A percentile compares a stretch with the other conserved stretches of the same genome.
phyloP scores from a whole-genome alignment of 176 grass and related monocot species.

The Oryza meyeriana region DNA sequence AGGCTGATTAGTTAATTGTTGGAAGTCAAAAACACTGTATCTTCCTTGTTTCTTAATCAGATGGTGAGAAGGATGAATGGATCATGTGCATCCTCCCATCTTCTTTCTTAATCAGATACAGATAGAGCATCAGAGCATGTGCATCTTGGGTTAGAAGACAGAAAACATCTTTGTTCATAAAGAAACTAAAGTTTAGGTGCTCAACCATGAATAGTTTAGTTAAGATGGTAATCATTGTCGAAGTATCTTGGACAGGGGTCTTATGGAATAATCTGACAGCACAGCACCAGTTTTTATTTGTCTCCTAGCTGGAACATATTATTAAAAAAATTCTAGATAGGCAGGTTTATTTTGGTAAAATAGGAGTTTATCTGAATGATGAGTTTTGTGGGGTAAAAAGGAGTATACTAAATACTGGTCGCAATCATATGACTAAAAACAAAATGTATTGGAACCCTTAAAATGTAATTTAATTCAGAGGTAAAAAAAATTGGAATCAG shows the following conservation, averaged over 20 bases:
- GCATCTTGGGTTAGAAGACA: neutral
- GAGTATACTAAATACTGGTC: neutral
- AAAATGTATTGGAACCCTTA: neutral
- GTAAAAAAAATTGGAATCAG: neutral
- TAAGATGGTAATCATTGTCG: slow-evolving; percentile 2
- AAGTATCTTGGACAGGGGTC: neutral
- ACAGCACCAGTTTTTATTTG: neutral
- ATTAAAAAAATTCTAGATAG: neutral
- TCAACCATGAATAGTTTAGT: slow-evolving; percentile 7
- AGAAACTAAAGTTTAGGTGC: neutral
- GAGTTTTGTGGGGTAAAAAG: too few relatives aligned
- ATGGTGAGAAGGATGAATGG: neutral
- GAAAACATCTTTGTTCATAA: neutral
- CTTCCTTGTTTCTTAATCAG: neutral
- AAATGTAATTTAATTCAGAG: too few relatives aligned
- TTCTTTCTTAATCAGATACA: slow-evolving; percentile 1
- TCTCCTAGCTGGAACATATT: neutral
- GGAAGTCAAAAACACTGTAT: neutral
- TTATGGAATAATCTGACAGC: slow-evolving; percentile 15
- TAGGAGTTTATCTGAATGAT: neutral
- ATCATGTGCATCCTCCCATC: neutral
- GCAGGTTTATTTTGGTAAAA: neutral
- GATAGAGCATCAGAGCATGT: neutral
- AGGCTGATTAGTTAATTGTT: neutral
- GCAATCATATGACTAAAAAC: neutral